Evolutionary conservation across 2,329 filamentous ascomycete genomes (phyloP), one percentile per base, ranked within the genome.

Genomic region (Calonectria pseudoturangicola): DNA sequence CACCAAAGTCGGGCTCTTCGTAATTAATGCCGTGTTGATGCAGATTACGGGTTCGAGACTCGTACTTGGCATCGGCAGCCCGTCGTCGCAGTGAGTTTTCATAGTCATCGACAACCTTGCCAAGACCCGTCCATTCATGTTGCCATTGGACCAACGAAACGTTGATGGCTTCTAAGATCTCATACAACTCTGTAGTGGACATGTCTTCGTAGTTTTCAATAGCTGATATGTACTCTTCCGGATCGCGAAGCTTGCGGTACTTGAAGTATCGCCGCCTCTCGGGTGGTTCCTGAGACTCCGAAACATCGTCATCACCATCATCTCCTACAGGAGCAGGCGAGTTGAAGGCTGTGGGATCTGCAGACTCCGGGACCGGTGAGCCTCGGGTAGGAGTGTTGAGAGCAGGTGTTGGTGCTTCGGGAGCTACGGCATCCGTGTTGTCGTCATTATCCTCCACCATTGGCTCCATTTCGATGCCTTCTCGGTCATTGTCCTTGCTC

Each of bases 21-120:
- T 86, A 86, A 27, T 87, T 86, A 71, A 86, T 79, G 9, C 84
- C 84, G 36, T 85, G 82, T 45, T 84, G 83, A 43, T 83, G 76
- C 6, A 85, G 73, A 76, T 87, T 88, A 66, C 83, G 82, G 28
- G 84, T 82, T 76, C 86, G 86, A 62, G 86, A 84, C 72, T 88
- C 83, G 16, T 87, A 86, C 67, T 89, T 86, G 63, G 84, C 75
- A 66, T 88, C 89, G 63, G 89, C 87, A 18, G 84, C 83, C 18
- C 85, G 84, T 28, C 89, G 88, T 27, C 89, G 87, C 45, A 86
- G 83, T 0, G 89, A 85, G 74, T 91, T 91, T 74, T 91, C 90
- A 64, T 90, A 87, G 73, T 92, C 89, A 66, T 91, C 89, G 1
- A 90, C 87, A 15, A 88, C 80, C 69, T 86, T 87, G 41, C 86